Evolutionary conservation across 345 rosid species (phyloP).

Genomic region (Eucalyptus viminalis): DNA sequence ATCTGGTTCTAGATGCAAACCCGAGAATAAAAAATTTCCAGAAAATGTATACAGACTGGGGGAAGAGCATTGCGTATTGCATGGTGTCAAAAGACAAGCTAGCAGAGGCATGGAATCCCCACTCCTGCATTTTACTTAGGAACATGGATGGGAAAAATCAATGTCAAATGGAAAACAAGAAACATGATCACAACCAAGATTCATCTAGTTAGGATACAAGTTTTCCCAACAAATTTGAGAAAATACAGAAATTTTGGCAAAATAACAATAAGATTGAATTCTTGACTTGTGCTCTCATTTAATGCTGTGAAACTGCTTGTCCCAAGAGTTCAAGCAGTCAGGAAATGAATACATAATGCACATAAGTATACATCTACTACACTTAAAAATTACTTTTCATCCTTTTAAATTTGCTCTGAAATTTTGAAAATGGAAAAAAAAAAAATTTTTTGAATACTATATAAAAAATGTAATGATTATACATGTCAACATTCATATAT

Average conservation of each 20-base stretch:
- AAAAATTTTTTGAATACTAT: not conserved
- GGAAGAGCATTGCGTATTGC: not conserved
- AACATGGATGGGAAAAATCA: not conserved
- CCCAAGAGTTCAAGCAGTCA: not conserved
- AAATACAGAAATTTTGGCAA: not conserved
- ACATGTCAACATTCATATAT: not conserved
- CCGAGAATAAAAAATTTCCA: not conserved
- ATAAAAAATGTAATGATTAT: not conserved
- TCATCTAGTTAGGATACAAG: not conserved
- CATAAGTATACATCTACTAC: not conserved
- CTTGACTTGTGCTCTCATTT: not conserved
- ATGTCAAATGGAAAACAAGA: not conserved
- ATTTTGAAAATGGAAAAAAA: not conserved
- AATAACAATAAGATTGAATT: not conserved
- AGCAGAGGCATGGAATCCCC: not conserved
- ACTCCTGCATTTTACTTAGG: not conserved
- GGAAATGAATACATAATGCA: not conserved
- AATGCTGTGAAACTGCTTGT: not conserved
- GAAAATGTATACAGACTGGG: not conserved
- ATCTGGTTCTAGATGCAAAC: not conserved
- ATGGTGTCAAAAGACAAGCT: not conserved
- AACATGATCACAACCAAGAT: not conserved
- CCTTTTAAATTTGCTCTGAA: not conserved
- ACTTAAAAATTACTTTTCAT: not conserved
- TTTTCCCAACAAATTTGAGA: not conserved